Conservation (phyloP, 148 eudicot genomes). For the Vaccinium darrowii region DNA sequence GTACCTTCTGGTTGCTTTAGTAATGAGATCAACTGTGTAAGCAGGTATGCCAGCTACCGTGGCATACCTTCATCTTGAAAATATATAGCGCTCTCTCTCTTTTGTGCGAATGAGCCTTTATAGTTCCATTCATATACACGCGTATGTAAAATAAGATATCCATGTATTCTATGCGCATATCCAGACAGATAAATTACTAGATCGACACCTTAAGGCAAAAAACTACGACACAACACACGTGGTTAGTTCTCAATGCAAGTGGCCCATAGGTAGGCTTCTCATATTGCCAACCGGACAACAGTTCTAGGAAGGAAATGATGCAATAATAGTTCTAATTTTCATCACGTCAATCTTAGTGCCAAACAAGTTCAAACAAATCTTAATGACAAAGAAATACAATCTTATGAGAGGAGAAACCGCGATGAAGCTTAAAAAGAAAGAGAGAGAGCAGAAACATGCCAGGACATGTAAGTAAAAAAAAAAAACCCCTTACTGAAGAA, state of each 20-base stretch:
- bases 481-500: conserved; percentile 35
- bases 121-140: not conserved
- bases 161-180: not conserved
- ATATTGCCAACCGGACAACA: too few species aligned
- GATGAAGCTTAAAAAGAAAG: not conserved
- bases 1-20: not conserved
- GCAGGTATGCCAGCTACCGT: not conserved
- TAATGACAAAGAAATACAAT: not conserved
- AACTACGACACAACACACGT: not conserved
- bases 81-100: not conserved
- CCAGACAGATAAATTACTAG: not conserved
- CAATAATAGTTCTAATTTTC: not conserved
- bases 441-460: not conserved
- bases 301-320: not conserved
- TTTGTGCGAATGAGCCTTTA: not conserved
- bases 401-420: not conserved
- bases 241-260: not conserved
- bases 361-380: not conserved
- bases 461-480: not conserved
- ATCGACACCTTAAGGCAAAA: not conserved
- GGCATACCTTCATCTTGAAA: not conserved
- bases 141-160: not conserved
- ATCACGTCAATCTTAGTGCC: not conserved
- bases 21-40: not conserved
- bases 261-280: not conserved